Evolutionary conservation across 1,139 yeast species (phyloP), one percentile per base, ranked within the genome.

Genomic region (Diutina neorugosa): DNA sequence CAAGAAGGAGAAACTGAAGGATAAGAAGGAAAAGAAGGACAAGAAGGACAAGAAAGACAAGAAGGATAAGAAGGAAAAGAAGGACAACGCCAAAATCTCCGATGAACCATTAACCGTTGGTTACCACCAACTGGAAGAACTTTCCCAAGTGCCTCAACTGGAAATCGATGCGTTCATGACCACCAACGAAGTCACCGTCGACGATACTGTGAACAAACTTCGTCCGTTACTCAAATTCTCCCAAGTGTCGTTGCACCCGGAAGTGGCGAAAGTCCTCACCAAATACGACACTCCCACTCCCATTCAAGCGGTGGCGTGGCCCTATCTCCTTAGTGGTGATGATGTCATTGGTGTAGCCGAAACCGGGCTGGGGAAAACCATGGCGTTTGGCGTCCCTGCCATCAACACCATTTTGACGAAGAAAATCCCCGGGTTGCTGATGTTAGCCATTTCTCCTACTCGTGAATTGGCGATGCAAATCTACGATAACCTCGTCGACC

Each of bases 371-470:
- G 98, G 98, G 63, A 93, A 93, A 69, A 93, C 98, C 0, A 84
- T 91, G 69, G 98, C 98, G 1, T 93, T 93, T 66, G 96, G 98
- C 63, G 95, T 93, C 19, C 99, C 99, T 49, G 97, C 97, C n/a
- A 78, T 93, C 55, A 78, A 89, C 66, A 82, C 82, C 59, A 71
- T 90, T 58, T 66, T 76, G 54, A 68, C 73, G 51, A 62, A 63
- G 48, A 70, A 73, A 51, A 18, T 25, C 14, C 69, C 70, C 47
- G 87, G 86, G 18, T 76, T 87, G 55, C 81, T 81, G 61, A 95
- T 90, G 5, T 76, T 94, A 57, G 89, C 87, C 57, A 84, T 93
- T 54, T 90, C 98, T 1, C 99, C 99, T 55, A 93, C 99, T 14
- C 84, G 99, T 74, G 99, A 93, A 69, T 77, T 93, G 64, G 98